Conservation (phyloP, 768 basidiomycete genomes). For the Psilocybe tampanensis region DNA sequence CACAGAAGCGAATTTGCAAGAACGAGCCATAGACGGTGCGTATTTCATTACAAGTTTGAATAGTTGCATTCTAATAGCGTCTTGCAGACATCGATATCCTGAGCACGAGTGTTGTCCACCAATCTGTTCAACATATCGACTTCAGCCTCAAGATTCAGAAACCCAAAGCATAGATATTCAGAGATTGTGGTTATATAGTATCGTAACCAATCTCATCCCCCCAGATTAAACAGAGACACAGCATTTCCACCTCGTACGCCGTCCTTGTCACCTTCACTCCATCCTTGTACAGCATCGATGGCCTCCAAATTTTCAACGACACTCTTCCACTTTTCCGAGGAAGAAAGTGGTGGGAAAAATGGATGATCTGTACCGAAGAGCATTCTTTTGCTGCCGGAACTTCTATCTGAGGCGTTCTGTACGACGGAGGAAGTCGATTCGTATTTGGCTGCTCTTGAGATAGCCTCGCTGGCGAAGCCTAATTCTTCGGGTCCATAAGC, state of each 20-base stretch:
- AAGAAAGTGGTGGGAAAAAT: conserved; percentile 82
- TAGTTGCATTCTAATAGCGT: not conserved
- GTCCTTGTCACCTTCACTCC: conserved; percentile 59
- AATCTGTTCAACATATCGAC: conserved; percentile 92
- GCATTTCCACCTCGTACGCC: conserved; percentile 78
- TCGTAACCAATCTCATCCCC: conserved; percentile 19
- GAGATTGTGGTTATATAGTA: not conserved
- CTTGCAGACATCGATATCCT: conserved; percentile 90
- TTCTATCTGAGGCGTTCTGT: conserved; percentile 35
- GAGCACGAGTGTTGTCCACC: conserved; percentile 88
- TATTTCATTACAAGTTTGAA: not conserved
- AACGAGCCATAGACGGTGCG: conserved; percentile 82
- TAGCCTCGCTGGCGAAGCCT: conserved; percentile 71
- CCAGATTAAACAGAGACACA: conserved; percentile 63
- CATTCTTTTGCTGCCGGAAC: conserved; percentile 58
- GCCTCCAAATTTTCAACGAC: conserved; percentile 86
- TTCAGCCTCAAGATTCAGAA: conserved; percentile 96
- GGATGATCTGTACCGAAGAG: conserved; percentile 90
- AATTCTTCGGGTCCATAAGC: conserved; percentile 87
- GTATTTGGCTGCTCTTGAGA: conserved; percentile 62
- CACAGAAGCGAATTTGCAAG: conserved; percentile 82
- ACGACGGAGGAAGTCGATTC: conserved; percentile 31
- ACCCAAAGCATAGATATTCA: conserved; percentile 34
- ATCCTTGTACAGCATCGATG: conserved; percentile 65
- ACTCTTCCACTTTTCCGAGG: conserved; percentile 76